Evolutionary conservation across 768 basidiomycete species (phyloP).

Genomic region (Leucocoprinus leucothites): DNA sequence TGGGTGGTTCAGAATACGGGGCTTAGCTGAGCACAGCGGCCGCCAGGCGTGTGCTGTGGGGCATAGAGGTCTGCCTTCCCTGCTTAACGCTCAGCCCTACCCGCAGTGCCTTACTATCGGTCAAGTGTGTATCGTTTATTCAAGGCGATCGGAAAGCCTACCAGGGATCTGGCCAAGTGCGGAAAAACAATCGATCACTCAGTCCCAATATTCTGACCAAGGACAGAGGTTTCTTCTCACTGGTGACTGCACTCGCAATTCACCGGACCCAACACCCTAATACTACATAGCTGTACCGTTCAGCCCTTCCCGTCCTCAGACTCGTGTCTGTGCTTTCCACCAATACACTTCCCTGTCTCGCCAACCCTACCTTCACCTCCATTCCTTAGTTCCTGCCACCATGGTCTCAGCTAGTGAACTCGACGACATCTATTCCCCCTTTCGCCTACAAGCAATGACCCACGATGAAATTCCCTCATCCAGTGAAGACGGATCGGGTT

Average conservation of each 20-base stretch:
- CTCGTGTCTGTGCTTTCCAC: constrained; percentile 8
- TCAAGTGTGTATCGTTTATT: background rate
- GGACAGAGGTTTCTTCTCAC: constrained; percentile 12
- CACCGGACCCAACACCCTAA: constrained; percentile 1
- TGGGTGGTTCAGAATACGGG: constrained; percentile 6
- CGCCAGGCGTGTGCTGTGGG: constrained; percentile 8
- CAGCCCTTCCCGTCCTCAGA: constrained; percentile 6
- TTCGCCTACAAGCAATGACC: constrained; percentile 43
- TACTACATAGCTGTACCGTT: constrained; percentile 9
- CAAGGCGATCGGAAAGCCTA: background rate
- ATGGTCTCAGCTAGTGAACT: constrained; percentile 56
- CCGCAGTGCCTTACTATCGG: background rate
- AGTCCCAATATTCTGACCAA: constrained; percentile 5
- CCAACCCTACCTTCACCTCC: background rate
- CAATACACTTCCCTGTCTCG: background rate
- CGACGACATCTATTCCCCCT: constrained; percentile 57
- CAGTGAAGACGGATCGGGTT: constrained; percentile 72
- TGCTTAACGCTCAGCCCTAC: constrained; percentile 3
- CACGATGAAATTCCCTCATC: constrained; percentile 68
- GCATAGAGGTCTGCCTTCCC: background rate
- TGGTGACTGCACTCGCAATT: constrained; percentile 10
- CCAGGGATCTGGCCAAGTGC: constrained; percentile 8
- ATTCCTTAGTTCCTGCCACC: constrained; percentile 25
- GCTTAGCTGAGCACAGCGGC: constrained; percentile 13
- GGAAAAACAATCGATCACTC: constrained; percentile 13